Base-by-base conservation (phyloP, 2,329 filamentous ascomycete species). In the Talaromyces piceae region DNA sequence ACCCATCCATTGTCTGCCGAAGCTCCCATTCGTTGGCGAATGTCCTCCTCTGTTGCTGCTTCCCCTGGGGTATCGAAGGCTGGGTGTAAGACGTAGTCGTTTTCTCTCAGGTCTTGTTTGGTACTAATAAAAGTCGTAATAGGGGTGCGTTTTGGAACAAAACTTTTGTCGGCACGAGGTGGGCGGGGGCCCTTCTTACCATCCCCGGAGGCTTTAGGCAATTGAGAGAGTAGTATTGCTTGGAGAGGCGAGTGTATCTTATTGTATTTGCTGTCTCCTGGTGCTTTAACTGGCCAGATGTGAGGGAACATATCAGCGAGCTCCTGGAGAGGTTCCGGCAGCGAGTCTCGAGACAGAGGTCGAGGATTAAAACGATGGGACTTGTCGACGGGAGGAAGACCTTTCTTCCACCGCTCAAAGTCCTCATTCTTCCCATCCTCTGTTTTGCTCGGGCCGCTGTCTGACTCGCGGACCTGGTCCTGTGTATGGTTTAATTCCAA, bases 161-260 rank as follows among this genome's bases (percentile, higher is more conserved):
- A 91, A 27, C 77, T 78, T 31, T 80, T 81, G 4, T 82, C 79
- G 49, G 85, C 81, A 48, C 76, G 76, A 2, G 82, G 80, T 11
- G 81, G 78, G 59, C 81, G 80, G 3, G 82, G 77, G 4, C 80
- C 72, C 49, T 69, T 73, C 5, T 66, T 74, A 66, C 83, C 84
- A 49, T 87, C 83, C 43, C 88, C 84, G 58, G 82, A 84, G 2
- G 75, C 71, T 62, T 87, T 89, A 5, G 86, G 81, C 2, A 84
- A 69, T 4, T 88, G 83, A 1, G 87, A 82, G 4, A 84, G 86
- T 56, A 97, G 78, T 73, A 97, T 91, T 1, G 88, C 84, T 56
- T 88, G 82, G 28, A 97, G 73, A 2, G 93, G 91, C 3, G 93
- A 97, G 68, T 94, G 87, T 63, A 98, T 81, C 63, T 83, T 86